These are phyloP conservation scores for Sungouiozyma intestinalis DNA, from an alignment of 805 yeast species.

Conservation along the genomic window DNA sequence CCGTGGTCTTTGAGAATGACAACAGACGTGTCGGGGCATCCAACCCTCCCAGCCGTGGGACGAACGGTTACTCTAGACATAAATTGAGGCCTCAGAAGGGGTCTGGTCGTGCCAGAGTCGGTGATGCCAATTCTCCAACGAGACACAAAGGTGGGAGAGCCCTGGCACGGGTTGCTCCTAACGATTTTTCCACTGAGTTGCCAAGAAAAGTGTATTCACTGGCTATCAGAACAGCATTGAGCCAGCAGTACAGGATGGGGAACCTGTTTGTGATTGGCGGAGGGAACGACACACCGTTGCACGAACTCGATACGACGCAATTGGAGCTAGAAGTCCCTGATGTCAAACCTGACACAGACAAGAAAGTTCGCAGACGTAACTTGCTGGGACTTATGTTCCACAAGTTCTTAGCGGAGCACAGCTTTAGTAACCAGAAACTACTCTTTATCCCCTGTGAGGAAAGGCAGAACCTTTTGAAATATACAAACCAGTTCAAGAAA, in stretches of 20 bases:
- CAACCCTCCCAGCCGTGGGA: conserved; percentile 77
- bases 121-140: conserved; percentile 91
- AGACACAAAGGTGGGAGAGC: conserved; percentile 87
- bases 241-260: conserved; percentile 71
- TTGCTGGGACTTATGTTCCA: conserved; percentile 24
- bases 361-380: conserved; percentile 7
- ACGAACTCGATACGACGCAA: conserved; percentile 16
- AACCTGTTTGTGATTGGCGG: conserved; percentile 61
- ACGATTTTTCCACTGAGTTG: conserved; percentile 71
- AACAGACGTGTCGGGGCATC: conserved; percentile 81
- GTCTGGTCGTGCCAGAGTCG: conserved; percentile 88
- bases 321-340: conserved; percentile 18
- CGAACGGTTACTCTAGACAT: conserved; percentile 72
- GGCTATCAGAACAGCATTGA: conserved; percentile 75
- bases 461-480: conserved; percentile 48
- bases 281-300: conserved; percentile 13
- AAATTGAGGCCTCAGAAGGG: conserved; percentile 89
- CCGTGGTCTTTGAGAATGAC: conserved; percentile 88
- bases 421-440: conserved; percentile 38
- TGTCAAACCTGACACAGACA: no score
- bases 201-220: conserved; percentile 61
- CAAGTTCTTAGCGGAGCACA: conserved; percentile 39
- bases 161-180: conserved; percentile 81
- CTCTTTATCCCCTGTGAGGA: conserved; percentile 58
- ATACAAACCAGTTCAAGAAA: conserved; percentile 42